Evolutionary conservation across 2,329 filamentous ascomycete species (phyloP).

Genomic region (Hirsutella thompsonii): DNA sequence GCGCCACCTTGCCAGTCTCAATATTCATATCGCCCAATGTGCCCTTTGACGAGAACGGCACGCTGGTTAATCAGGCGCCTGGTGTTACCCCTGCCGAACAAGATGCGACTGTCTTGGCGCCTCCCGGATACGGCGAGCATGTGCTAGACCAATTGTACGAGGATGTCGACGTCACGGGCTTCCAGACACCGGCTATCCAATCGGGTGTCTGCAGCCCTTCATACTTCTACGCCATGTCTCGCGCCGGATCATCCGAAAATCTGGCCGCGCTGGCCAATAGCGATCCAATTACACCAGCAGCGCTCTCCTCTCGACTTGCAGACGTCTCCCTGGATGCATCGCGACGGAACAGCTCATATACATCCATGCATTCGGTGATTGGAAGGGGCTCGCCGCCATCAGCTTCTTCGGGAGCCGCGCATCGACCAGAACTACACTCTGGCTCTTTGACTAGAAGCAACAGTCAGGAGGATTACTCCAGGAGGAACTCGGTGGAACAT

Average conservation of each 20-base stretch:
- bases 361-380: conserved; percentile 28
- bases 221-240: conserved; percentile 50
- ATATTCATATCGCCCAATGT: conserved; percentile 95
- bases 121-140: conserved; percentile 88
- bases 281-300: conserved; percentile 29
- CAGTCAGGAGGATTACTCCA: conserved; percentile 37
- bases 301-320: conserved; percentile 54
- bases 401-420: conserved; percentile 18
- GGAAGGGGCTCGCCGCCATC: conserved; percentile 31
- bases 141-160: conserved; percentile 83
- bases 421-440: conserved; percentile 29
- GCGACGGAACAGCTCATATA: conserved; percentile 31
- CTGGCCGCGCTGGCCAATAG: conserved; percentile 37
- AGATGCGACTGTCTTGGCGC: conserved; percentile 55
- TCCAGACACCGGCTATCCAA: conserved; percentile 58
- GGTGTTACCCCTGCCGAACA: conserved; percentile 32
- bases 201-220: conserved; percentile 67
- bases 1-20: conserved; percentile 79
- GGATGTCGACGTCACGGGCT: conserved; percentile 69
- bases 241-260: conserved; percentile 72
- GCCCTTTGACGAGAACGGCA: conserved; percentile 76
- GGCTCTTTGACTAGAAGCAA: conserved; percentile 38
- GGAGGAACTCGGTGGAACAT: conserved; percentile 43
- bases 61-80: conserved; percentile 53
- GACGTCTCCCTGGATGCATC: conserved; percentile 45